A percentile compares a stretch with the other conserved stretches of the same genome.
Conservation (phyloP, 176 grass and related monocot genomes). For the Thalia dealbata region DNA sequence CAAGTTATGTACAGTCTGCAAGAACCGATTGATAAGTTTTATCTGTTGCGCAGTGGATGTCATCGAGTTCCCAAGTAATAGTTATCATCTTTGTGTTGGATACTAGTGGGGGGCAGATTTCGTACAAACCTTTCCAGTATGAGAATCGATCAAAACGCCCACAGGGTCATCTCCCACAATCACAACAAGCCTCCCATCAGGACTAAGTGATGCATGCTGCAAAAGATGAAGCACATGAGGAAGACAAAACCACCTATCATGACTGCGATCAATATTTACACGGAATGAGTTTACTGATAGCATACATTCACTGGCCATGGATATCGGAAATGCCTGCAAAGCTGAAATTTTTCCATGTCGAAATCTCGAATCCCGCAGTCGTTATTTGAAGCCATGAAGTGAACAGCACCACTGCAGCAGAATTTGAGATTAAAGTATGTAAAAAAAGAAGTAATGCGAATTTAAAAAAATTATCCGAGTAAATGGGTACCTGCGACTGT, state of each 20-base stretch:
- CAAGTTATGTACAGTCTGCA: conserved; percentile 2
- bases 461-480: no score
- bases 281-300: background rate
- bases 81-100: background rate
- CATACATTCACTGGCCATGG: conserved; percentile 89
- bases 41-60: no score
- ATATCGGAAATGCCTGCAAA: conserved; percentile 62
- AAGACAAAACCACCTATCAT: background rate
- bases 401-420: conserved; percentile 43
- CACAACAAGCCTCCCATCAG: conserved; percentile 69
- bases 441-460: no score
- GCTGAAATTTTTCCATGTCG: conserved; percentile 68
- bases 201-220: conserved; percentile 91
- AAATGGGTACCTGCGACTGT: conserved; percentile 48
- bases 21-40: no score
- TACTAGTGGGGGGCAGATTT: background rate
- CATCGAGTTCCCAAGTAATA: background rate
- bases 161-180: conserved; percentile 77
- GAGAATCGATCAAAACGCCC: conserved; percentile 69
- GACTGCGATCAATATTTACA: background rate
- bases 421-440: no score
- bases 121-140: conserved; percentile 72
- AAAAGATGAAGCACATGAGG: background rate
- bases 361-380: conserved; percentile 71
- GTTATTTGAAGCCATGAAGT: conserved; percentile 68